Percentiles rank a stretch among this genome's conserved stretches.
Evolutionary conservation across 2,329 filamentous ascomycete species (phyloP).

Genomic region (Lojkania enalia): DNA sequence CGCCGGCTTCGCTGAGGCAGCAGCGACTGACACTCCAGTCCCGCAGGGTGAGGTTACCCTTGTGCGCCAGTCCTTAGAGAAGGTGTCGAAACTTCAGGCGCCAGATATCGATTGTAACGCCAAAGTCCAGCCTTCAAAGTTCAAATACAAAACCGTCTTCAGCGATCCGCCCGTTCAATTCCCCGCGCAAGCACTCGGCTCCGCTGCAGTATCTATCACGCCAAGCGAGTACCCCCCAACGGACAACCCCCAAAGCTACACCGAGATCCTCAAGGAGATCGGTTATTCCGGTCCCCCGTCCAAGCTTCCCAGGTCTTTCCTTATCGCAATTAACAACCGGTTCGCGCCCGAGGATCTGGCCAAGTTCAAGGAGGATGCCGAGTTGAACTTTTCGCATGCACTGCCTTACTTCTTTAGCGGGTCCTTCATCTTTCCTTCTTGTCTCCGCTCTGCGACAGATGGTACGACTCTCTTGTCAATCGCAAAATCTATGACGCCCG

Average conservation of each 20-base stretch:
- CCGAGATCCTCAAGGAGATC: neutral
- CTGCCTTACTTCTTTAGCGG: neutral
- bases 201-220: neutral
- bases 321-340: neutral
- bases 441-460: neutral
- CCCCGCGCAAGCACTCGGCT: neutral
- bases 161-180: too few species aligned
- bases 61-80: too few species aligned
- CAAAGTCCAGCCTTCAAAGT: too few species aligned
- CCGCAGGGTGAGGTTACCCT: too few species aligned
- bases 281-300: neutral
- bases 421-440: constrained; percentile 1
- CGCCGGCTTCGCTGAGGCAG: neutral
- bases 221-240: neutral
- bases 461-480: neutral
- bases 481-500: neutral
- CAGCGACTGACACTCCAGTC: too few species aligned
- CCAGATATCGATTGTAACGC: too few species aligned
- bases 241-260: neutral
- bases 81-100: too few species aligned
- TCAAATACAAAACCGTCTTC: too few species aligned
- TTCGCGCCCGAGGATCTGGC: neutral
- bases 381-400: neutral
- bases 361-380: neutral
- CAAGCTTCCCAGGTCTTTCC: neutral